A percentile compares a stretch with the other conserved stretches of the same genome.
Evolutionary conservation across 192 early-diverging fungal genomes (phyloP).

Genomic region (Coemansia furcata): DNA sequence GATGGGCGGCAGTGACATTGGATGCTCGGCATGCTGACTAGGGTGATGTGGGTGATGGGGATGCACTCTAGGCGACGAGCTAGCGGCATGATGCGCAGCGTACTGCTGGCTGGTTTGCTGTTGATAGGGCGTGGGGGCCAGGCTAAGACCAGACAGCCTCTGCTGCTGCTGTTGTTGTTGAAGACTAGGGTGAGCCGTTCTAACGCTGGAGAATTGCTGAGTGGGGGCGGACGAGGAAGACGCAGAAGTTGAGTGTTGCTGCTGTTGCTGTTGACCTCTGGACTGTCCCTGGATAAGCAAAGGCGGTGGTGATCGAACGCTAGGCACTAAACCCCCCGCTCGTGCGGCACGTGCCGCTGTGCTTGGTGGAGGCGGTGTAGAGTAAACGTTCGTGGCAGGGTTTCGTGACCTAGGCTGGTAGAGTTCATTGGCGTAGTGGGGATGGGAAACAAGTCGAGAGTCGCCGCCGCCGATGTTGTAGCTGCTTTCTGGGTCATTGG

Average conservation of each 20-base stretch:
- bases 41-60: not conserved
- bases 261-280: constrained; percentile 13
- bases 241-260: constrained; percentile 14
- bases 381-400: constrained; percentile 11
- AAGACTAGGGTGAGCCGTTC: constrained; percentile 5
- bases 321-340: constrained; percentile 8
- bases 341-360: constrained; percentile 2
- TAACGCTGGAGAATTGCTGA: constrained; percentile 6
- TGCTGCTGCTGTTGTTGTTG: constrained; percentile 17
- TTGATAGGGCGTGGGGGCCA: not conserved
- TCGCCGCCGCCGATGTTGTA: not conserved
- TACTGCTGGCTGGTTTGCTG: constrained; percentile 12
- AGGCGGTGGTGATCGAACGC: constrained; percentile 16
- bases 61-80: constrained; percentile 19
- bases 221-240: constrained; percentile 21
- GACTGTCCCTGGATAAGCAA: not conserved
- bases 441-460: not conserved
- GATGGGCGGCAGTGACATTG: constrained; percentile 20
- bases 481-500: not conserved
- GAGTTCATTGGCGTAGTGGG: not conserved
- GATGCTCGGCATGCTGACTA: constrained; percentile 8
- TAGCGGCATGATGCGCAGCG: constrained; percentile 7
- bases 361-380: constrained; percentile 15
- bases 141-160: constrained; percentile 2
- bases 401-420: constrained; percentile 11